phyloP scores from a whole-genome alignment of 306 rosid genomes.

The Vachellia pachyceras region DNA sequence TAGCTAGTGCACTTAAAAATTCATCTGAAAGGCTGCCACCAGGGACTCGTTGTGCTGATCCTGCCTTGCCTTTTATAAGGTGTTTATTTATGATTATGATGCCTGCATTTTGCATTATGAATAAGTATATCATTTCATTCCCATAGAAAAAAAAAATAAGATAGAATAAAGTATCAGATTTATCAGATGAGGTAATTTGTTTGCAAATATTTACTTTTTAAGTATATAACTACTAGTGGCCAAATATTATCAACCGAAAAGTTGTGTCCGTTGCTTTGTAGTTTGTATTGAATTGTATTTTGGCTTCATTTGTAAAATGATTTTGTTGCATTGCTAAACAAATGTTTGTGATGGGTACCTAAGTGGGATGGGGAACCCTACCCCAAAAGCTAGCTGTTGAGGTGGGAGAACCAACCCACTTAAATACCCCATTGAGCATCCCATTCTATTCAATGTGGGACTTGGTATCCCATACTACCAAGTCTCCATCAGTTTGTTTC shows the following conservation, averaged over 20 bases:
- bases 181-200: constrained; percentile 7
- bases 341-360: too few relatives aligned
- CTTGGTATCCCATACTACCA: too few relatives aligned
- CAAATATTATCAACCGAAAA: background rate
- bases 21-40: constrained; percentile 89
- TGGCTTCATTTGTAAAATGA: constrained; percentile 1
- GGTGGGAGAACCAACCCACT: too few relatives aligned
- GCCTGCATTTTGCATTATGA: constrained; percentile 20
- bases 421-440: too few relatives aligned
- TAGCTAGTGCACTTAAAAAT: constrained; percentile 89
- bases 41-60: constrained; percentile 93
- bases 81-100: constrained; percentile 39
- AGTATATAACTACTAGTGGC: constrained; percentile 16
- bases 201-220: background rate
- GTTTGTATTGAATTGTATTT: background rate
- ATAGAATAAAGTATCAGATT: constrained; percentile 21
- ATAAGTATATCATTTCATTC: background rate
- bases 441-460: too few relatives aligned
- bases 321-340: constrained; percentile 15
- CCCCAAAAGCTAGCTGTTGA: too few relatives aligned
- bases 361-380: too few relatives aligned
- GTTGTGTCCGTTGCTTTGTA: background rate
- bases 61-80: constrained; percentile 96
- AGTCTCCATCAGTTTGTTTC: too few relatives aligned
- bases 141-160: background rate